These are phyloP conservation scores for Caloboletus inedulis DNA, from an alignment of 1,284 basidiomycete species.

Conservation along the genomic window DNA sequence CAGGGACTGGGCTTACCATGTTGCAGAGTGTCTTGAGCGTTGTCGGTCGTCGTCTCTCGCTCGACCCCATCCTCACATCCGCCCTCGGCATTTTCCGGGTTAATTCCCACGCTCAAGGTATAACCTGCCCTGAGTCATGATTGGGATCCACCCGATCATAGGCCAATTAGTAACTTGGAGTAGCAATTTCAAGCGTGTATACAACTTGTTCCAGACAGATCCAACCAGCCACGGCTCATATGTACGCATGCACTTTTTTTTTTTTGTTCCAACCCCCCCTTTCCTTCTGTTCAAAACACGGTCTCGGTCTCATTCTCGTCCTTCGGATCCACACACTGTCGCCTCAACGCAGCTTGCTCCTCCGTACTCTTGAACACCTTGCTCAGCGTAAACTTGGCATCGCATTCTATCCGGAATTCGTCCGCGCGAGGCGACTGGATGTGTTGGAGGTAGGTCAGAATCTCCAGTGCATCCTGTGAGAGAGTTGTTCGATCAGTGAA, in stretches of 20 bases:
- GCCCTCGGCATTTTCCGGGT: slow-evolving; percentile 21
- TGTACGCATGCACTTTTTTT: too few species aligned
- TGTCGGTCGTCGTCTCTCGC: slow-evolving; percentile 3
- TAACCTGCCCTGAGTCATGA: slow-evolving; percentile 26
- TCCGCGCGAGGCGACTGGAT: slow-evolving; percentile 51
- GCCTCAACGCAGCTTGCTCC: slow-evolving; percentile 39
- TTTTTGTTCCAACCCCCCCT: background rate
- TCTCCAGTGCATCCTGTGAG: slow-evolving; percentile 46
- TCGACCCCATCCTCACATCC: background rate
- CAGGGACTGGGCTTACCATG: slow-evolving; percentile 29
- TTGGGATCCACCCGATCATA: too few species aligned
- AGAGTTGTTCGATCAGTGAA: background rate
- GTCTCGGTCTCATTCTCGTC: slow-evolving; percentile 29
- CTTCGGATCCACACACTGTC: slow-evolving; percentile 18
- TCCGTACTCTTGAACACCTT: slow-evolving; percentile 58
- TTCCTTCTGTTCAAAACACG: slow-evolving; percentile 18
- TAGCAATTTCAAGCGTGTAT: background rate
- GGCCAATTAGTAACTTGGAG: too few species aligned
- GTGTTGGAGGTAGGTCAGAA: slow-evolving; percentile 45
- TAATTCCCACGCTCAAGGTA: slow-evolving; percentile 21
- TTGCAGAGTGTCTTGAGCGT: slow-evolving; percentile 24
- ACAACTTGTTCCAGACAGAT: too few species aligned
- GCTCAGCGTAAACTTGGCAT: slow-evolving; percentile 54
- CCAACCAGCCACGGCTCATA: too few species aligned
- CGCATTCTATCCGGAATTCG: slow-evolving; percentile 56